Evolutionary conservation across 129 eudicot genomes (phyloP).

Genomic region (Flaveria bidentis): DNA sequence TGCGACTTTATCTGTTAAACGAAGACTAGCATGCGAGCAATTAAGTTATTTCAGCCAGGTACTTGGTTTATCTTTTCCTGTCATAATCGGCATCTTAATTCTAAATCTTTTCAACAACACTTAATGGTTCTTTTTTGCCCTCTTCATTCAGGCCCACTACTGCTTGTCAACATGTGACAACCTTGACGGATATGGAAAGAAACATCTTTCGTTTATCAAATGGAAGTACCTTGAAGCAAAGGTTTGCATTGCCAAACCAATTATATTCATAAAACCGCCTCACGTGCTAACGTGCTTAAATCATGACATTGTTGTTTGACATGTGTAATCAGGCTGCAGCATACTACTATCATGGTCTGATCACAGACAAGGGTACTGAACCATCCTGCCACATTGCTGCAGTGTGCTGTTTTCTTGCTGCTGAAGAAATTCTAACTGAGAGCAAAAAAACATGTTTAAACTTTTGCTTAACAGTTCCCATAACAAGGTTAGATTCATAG

Average conservation of each 20-base stretch:
- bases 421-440: conserved; percentile 76
- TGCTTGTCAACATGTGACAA: conserved; percentile 59
- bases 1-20: conserved; percentile 82
- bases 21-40: conserved; percentile 95
- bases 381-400: conserved; percentile 75
- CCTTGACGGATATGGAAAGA: conserved; percentile 54
- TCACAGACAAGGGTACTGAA: conserved; percentile 74
- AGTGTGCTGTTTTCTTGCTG: conserved; percentile 74
- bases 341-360: conserved; percentile 82
- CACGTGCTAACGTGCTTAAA: background rate
- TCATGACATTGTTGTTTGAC: conserved; percentile 13
- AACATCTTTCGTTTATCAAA: conserved; percentile 72
- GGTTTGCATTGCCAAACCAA: conserved; percentile 39
- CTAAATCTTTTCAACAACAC: too few relatives aligned
- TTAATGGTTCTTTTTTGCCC: too few relatives aligned
- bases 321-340: conserved; percentile 78
- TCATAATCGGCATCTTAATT: too few relatives aligned
- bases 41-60: conserved; percentile 48
- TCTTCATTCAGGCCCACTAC: conserved; percentile 58
- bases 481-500: conserved; percentile 59
- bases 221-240: conserved; percentile 94
- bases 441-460: conserved; percentile 88
- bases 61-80: too few relatives aligned
- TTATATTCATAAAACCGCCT: background rate
- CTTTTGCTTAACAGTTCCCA: conserved; percentile 75